Evolutionary conservation across 202 grass and related monocot genomes (phyloP).

Genomic region (Saccharum hybrid): DNA sequence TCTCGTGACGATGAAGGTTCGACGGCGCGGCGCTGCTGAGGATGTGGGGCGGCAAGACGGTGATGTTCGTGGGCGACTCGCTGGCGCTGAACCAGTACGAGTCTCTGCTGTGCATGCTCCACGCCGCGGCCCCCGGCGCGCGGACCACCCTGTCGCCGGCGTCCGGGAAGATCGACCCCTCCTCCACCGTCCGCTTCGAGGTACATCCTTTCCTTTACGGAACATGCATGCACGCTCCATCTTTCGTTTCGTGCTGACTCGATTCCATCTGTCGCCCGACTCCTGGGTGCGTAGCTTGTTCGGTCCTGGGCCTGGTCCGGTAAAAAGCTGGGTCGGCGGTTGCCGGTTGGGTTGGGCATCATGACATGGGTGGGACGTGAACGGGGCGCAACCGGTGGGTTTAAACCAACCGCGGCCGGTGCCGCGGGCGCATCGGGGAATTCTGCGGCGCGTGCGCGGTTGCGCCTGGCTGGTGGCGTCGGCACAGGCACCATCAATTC

Average conservation of each 20-base stretch:
- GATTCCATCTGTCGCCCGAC: background rate
- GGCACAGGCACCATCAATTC: no score
- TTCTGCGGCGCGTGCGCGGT: no score
- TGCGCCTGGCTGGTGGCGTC: no score
- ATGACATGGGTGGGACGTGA: background rate
- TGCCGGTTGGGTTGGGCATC: background rate
- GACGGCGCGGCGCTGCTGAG: slow-evolving; percentile 63
- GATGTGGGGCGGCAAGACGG: slow-evolving; percentile 71
- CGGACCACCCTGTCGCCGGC: slow-evolving; percentile 31
- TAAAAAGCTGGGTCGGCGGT: background rate
- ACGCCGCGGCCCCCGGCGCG: slow-evolving; percentile 49
- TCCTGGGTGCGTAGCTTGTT: background rate
- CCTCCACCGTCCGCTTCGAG: slow-evolving; percentile 57
- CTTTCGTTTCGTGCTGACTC: background rate
- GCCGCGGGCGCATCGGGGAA: no score
- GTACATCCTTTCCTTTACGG: slow-evolving; percentile 17
- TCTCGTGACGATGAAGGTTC: slow-evolving; percentile 25
- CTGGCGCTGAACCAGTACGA: slow-evolving; percentile 90
- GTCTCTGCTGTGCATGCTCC: slow-evolving; percentile 84
- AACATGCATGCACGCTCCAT: background rate
- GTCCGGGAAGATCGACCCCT: slow-evolving; percentile 48
- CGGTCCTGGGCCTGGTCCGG: background rate
- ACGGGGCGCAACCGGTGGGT: no score
- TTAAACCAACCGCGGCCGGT: no score
- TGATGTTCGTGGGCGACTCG: slow-evolving; percentile 98